Evolutionary conservation across 1,139 yeast species (phyloP).

Genomic region (Yamadazyma dushanensis): DNA sequence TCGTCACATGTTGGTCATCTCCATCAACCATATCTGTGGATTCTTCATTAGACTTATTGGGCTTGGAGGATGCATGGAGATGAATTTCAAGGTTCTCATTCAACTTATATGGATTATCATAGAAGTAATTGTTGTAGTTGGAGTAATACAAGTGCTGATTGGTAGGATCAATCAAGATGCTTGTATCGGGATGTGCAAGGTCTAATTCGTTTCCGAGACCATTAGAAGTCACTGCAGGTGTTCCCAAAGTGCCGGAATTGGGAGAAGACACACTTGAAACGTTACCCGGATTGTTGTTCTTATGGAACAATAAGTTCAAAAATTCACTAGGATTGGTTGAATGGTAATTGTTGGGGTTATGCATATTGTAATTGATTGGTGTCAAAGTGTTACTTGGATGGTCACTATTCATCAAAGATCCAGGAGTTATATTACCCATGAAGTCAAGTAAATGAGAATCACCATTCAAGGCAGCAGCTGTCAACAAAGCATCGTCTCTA

Average conservation of each 20-base stretch:
- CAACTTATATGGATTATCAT: conserved; percentile 43
- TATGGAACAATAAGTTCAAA: conserved; percentile 54
- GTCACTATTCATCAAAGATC: conserved; percentile 14
- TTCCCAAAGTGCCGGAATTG: conserved; percentile 5
- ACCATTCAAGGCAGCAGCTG: conserved; percentile 72
- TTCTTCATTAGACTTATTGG: conserved; percentile 28
- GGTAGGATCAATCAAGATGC: conserved; percentile 34
- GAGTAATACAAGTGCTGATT: conserved; percentile 40
- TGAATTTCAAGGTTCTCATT: conserved; percentile 47
- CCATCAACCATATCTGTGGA: conserved; percentile 40
- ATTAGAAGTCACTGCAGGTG: background rate
- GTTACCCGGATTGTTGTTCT: conserved; percentile 24
- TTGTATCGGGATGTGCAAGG: conserved; percentile 11
- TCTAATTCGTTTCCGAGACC: background rate
- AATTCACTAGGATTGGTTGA: conserved; percentile 28
- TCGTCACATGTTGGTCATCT: conserved; percentile 31
- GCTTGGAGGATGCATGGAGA: conserved; percentile 37
- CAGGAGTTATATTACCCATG: conserved; percentile 34
- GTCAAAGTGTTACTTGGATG: conserved; percentile 9
- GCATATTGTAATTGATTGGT: conserved; percentile 2
- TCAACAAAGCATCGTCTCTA: conserved; percentile 67
- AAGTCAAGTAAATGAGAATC: conserved; percentile 59
- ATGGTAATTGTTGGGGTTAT: conserved; percentile 7
- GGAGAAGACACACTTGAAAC: conserved; percentile 9
- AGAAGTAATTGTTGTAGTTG: conserved; percentile 42